Evolutionary conservation across 257 asterid genomes (phyloP).

Genomic region (Coffea canephora): DNA sequence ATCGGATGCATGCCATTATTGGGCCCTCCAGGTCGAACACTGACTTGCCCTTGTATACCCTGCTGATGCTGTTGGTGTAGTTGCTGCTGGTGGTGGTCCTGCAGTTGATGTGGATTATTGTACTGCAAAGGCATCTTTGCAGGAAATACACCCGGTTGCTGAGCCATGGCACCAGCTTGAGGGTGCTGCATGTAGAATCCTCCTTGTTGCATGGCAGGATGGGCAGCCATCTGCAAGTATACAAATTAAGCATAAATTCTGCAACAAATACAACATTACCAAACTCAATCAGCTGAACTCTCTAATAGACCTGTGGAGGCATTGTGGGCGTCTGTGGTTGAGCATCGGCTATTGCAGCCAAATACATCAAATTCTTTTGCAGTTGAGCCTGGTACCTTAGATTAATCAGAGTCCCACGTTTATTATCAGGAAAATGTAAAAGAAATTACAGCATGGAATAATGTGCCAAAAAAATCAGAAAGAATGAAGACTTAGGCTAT

Average conservation of each 20-base stretch:
- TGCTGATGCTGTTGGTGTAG: slow-evolving; percentile 38
- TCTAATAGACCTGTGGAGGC: slow-evolving; percentile 58
- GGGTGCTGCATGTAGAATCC: slow-evolving; percentile 80
- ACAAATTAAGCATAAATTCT: slow-evolving; percentile 13
- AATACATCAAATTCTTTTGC: slow-evolving; percentile 90
- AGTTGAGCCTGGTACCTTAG: slow-evolving; percentile 90
- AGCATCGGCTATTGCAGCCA: slow-evolving; percentile 96
- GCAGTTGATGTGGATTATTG: slow-evolving; percentile 48
- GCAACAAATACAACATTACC: neutral
- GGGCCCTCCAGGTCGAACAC: slow-evolving; percentile 45
- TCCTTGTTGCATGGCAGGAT: slow-evolving; percentile 72
- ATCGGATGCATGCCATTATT: slow-evolving; percentile 42
- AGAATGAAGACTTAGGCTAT: neutral
- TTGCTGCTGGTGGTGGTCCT: slow-evolving; percentile 52
- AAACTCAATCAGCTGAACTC: neutral
- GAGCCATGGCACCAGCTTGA: slow-evolving; percentile 64
- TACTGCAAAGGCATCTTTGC: slow-evolving; percentile 50
- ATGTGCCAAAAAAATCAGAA: neutral
- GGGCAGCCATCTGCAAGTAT: slow-evolving; percentile 58
- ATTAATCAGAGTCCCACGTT: slow-evolving; percentile 19
- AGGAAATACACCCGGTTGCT: slow-evolving; percentile 61
- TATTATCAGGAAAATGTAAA: neutral
- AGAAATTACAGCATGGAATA: neutral
- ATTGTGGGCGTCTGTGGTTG: slow-evolving; percentile 79
- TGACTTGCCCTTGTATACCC: slow-evolving; percentile 41